Percentiles rank a stretch among this genome's conserved stretches.
Conservation (phyloP, 257 asterid species). For the Catharanthus roseus region DNA sequence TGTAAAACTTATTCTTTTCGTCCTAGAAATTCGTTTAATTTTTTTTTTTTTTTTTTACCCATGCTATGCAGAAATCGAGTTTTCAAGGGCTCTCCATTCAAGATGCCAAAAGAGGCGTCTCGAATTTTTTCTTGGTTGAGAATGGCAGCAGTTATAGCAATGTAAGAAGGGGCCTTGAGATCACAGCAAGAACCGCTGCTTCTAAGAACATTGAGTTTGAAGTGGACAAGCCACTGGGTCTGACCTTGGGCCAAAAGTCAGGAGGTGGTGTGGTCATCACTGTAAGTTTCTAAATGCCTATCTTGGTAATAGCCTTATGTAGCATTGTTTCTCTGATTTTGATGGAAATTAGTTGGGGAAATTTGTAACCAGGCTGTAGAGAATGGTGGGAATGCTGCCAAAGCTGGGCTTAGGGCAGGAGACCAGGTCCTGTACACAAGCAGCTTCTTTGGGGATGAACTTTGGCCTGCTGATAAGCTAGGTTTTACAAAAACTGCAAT, state of each 20-base stretch:
- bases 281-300: conserved; percentile 33
- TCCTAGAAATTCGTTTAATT: background rate
- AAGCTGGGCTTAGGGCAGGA: conserved; percentile 87
- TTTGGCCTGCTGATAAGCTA: conserved; percentile 98
- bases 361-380: conserved; percentile 52
- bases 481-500: conserved; percentile 92
- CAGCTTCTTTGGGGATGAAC: conserved; percentile 96
- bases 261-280: conserved; percentile 93
- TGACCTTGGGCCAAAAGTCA: conserved; percentile 77
- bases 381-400: conserved; percentile 93
- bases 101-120: conserved; percentile 56
- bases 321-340: background rate
- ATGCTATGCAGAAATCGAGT: conserved; percentile 48
- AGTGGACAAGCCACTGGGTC: conserved; percentile 95
- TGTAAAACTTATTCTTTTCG: background rate
- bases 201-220: conserved; percentile 88
- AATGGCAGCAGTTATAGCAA: conserved; percentile 16
- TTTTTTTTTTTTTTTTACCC: background rate
- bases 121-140: conserved; percentile 37
- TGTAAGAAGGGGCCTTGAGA: conserved; percentile 40
- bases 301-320: background rate
- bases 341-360: background rate
- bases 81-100: conserved; percentile 59
- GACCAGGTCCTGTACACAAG: conserved; percentile 93
- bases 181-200: conserved; percentile 63